phyloP scores from a whole-genome alignment of 2,329 filamentous ascomycete species.

The Bipolaris bicolor region DNA sequence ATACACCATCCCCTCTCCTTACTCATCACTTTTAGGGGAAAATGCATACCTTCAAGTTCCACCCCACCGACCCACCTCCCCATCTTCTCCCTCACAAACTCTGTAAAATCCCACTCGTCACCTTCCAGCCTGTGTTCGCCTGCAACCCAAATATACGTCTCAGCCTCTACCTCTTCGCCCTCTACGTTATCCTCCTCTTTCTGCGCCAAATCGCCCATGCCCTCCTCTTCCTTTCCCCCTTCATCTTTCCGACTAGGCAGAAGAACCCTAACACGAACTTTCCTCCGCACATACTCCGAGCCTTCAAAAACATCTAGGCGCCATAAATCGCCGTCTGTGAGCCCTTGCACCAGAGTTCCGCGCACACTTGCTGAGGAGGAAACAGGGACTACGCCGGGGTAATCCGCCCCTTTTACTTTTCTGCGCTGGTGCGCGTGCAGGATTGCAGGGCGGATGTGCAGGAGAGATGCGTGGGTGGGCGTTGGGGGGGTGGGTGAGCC shows the following conservation, averaged over 20 bases:
- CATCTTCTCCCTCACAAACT: slow-evolving; percentile 80
- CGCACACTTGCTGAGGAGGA: slow-evolving; percentile 57
- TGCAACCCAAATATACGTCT: slow-evolving; percentile 61
- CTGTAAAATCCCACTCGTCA: slow-evolving; percentile 85
- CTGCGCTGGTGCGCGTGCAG: slow-evolving; percentile 74
- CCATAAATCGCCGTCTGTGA: slow-evolving; percentile 76
- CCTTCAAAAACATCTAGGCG: slow-evolving; percentile 87
- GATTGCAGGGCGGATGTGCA: slow-evolving; percentile 76
- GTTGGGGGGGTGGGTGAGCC: slow-evolving; percentile 59
- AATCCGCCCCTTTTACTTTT: slow-evolving; percentile 73
- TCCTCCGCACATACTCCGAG: slow-evolving; percentile 66
- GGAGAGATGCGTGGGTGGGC: slow-evolving; percentile 56
- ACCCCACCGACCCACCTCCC: slow-evolving; percentile 59
- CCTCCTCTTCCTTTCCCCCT: slow-evolving; percentile 1
- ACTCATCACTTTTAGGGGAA: too few relatives aligned
- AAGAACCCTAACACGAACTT: slow-evolving; percentile 53
- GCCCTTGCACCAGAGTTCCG: slow-evolving; percentile 75
- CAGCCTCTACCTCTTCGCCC: slow-evolving; percentile 51
- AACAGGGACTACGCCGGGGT: slow-evolving; percentile 63
- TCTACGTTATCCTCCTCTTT: slow-evolving; percentile 42
- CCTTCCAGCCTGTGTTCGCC: slow-evolving; percentile 64
- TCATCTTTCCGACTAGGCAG: too few relatives aligned
- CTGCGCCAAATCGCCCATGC: slow-evolving; percentile 31
- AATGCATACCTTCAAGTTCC: slow-evolving; percentile 5
- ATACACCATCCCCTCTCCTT: not conserved